These are phyloP conservation scores for Boletus tomentosulus DNA, from an alignment of 768 basidiomycete genomes.

Conservation along the genomic window DNA sequence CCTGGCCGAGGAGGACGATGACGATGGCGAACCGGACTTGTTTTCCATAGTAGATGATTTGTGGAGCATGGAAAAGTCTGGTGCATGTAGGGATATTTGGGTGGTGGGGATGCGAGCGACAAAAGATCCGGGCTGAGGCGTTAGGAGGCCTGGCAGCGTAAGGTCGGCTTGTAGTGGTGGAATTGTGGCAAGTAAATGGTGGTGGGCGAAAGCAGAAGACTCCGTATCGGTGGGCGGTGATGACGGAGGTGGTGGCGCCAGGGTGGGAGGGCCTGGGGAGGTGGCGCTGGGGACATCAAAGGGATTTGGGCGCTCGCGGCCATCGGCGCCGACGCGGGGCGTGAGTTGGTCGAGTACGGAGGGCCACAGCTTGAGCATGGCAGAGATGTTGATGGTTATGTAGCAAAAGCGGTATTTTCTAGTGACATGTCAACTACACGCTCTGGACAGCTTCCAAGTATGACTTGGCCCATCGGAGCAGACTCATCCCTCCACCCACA, in stretches of 20 bases:
- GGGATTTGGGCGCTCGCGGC: slow-evolving; percentile 51
- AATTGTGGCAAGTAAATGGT: slow-evolving; percentile 22
- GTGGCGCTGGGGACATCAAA: slow-evolving; percentile 45
- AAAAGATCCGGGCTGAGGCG: slow-evolving; percentile 45
- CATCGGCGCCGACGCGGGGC: slow-evolving; percentile 45
- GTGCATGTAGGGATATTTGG: slow-evolving; percentile 77
- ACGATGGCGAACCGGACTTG: slow-evolving; percentile 37
- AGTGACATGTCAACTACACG: neutral
- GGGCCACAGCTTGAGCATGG: slow-evolving; percentile 72
- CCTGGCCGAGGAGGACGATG: slow-evolving; percentile 38
- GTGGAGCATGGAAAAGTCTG: slow-evolving; percentile 77
- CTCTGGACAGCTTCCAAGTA: slow-evolving; percentile 23
- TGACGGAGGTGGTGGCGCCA: slow-evolving; percentile 2
- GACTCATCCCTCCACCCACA: slow-evolving; percentile 51
- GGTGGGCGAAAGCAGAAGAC: slow-evolving; percentile 18
- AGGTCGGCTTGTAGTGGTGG: slow-evolving; percentile 29
- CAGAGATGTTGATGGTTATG: slow-evolving; percentile 5
- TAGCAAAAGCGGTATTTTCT: neutral
- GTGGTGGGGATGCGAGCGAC: slow-evolving; percentile 52
- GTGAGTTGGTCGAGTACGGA: slow-evolving; percentile 53
- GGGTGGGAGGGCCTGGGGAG: slow-evolving; percentile 4
- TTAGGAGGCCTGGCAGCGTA: slow-evolving; percentile 44
- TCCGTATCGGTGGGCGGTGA: slow-evolving; percentile 2
- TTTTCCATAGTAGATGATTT: slow-evolving; percentile 36
- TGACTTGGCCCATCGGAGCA: slow-evolving; percentile 38